Evolutionary conservation across 2,329 filamentous ascomycete genomes (phyloP).

Genomic region (Lecanicillium sp.): DNA sequence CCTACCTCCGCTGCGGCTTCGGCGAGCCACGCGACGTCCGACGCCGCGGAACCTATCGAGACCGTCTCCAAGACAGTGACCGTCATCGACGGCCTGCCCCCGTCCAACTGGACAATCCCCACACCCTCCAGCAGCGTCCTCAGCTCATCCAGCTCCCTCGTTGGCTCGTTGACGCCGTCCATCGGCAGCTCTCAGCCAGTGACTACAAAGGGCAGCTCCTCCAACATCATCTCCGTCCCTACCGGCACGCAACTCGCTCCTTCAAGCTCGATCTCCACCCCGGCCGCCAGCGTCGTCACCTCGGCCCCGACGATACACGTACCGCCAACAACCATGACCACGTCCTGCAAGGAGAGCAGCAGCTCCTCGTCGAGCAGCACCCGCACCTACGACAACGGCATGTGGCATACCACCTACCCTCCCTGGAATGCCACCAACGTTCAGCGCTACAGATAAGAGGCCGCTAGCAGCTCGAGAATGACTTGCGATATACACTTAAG

Average conservation of each 20-base stretch:
- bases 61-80: background rate
- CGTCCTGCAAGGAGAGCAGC: slow-evolving; percentile 13
- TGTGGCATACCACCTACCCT: slow-evolving; percentile 39
- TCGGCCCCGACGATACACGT: background rate
- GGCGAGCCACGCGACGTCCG: background rate
- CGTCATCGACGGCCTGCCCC: background rate
- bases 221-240: slow-evolving; percentile 9
- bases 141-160: background rate
- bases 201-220: background rate
- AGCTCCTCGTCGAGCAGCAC: slow-evolving; percentile 17
- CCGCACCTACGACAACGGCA: slow-evolving; percentile 32
- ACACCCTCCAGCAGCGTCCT: background rate
- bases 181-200: background rate
- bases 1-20: slow-evolving; percentile 9
- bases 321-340: slow-evolving; percentile 2
- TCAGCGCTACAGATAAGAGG: too few relatives aligned
- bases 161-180: background rate
- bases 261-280: too few relatives aligned
- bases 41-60: background rate
- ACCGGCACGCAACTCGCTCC: slow-evolving; percentile 9
- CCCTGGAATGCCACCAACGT: slow-evolving; percentile 31
- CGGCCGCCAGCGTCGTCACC: background rate
- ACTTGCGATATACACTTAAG: too few relatives aligned
- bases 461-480: too few relatives aligned
- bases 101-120: background rate